phyloP scores from a whole-genome alignment of 2,329 filamentous ascomycete genomes.

The Sporothrix pseudoabietina region DNA sequence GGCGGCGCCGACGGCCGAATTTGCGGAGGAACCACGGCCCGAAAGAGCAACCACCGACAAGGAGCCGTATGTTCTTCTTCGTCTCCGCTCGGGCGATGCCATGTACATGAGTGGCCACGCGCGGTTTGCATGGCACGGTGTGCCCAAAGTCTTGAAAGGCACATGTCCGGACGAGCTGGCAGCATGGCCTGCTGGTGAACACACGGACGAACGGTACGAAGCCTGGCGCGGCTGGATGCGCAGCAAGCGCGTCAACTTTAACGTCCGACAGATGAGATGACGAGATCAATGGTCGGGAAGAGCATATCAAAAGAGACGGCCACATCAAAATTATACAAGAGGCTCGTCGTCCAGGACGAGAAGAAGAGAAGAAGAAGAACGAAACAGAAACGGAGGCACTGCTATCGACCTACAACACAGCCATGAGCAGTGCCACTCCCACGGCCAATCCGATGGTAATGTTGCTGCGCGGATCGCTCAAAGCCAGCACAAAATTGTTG shows the following conservation, averaged over 20 bases:
- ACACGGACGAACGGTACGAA: slow-evolving; percentile 55
- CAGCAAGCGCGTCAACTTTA: slow-evolving; percentile 85
- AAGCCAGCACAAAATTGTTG: slow-evolving; percentile 11
- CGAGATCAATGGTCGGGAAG: slow-evolving; percentile 34
- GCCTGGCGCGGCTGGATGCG: slow-evolving; percentile 86
- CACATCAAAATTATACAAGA: background rate
- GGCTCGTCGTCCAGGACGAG: slow-evolving; percentile 1
- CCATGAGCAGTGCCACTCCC: background rate
- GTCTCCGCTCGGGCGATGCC: slow-evolving; percentile 81
- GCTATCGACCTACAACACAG: background rate
- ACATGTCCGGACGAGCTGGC: slow-evolving; percentile 77
- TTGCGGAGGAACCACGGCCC: slow-evolving; percentile 25
- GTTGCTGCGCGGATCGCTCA: background rate
- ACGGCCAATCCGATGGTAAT: background rate
- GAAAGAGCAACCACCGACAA: background rate
- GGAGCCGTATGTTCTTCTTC: slow-evolving; percentile 61
- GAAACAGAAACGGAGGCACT: too few relatives aligned
- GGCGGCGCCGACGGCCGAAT: slow-evolving; percentile 61
- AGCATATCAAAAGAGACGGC: background rate
- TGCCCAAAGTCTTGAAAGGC: slow-evolving; percentile 77
- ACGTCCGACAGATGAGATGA: slow-evolving; percentile 84
- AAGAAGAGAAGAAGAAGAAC: background rate
- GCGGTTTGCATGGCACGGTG: slow-evolving; percentile 92
- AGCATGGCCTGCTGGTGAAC: slow-evolving; percentile 66
- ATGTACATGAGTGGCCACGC: slow-evolving; percentile 84